Base-by-base conservation (phyloP, 257 asterid species). In the Gardenia jasminoides region DNA sequence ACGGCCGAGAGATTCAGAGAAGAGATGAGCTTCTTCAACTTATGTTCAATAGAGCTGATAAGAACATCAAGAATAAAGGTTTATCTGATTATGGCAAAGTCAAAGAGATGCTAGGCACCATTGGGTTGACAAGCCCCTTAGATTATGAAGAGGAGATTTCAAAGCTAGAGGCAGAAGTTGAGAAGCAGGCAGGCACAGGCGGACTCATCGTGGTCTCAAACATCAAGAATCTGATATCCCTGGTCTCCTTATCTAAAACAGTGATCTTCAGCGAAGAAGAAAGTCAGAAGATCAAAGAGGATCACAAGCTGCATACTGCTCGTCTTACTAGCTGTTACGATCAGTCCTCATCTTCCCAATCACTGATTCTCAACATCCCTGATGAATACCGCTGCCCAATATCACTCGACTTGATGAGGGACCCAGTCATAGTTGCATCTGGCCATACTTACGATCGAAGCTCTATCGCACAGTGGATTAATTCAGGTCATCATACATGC, bases 101-200 rank as follows among this genome's bases (percentile, higher is more conserved):
- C 33, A 76, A 84, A 68, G 89, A 85, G 33, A 81, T 84, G 67
- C 62, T 92, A 33, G 79, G 86, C 72, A 81, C 86, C 82, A 77
- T 88, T 78, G 97, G 98, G 52, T 76, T 92, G 67, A 88, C 70
- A 76, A 85, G 72, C 77, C 68, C 79, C 13, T 24, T 54, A 44
- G 90, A 92, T 26, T 85, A 86, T 36, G 93, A 88, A 36, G 94
- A 86, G 64, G 97, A 90, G 90, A 88, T 93, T 44, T 88, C 84
- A 7, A 92, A 91, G 74, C 94, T 93, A 7, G 87, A 79, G 81
- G 84, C 83, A 59, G 95, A 93, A 86, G 93, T 92, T 36, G 89
- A 85, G 85, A 88, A 87, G 77, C 96, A 93, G 86, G 96, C 95
- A 22, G 96, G 98, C 70, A 92, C 98, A 7, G 98, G 98, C 48